Conservation (phyloP, 257 asterid genomes). For the Leptodermis oblonga region DNA sequence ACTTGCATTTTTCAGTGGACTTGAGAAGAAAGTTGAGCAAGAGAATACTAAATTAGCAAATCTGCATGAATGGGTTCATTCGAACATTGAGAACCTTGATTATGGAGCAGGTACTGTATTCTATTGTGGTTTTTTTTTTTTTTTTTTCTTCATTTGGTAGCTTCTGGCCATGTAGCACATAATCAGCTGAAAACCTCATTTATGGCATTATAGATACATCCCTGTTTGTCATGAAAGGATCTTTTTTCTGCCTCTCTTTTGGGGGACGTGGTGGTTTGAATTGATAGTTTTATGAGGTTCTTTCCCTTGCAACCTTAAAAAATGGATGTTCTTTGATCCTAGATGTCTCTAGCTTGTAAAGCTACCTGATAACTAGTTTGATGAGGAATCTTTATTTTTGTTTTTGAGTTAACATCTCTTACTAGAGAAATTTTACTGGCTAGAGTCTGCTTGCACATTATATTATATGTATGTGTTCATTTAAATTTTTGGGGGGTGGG, state of each 20-base stretch:
- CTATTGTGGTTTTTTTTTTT: conserved; percentile 5
- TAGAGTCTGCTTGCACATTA: neutral
- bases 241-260: neutral
- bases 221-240: neutral
- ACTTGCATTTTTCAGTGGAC: conserved; percentile 67
- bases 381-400: no score
- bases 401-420: neutral
- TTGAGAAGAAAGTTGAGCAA: conserved; percentile 78
- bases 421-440: neutral
- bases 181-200: neutral
- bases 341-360: neutral
- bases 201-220: neutral
- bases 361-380: neutral
- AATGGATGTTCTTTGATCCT: neutral
- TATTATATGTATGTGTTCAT: neutral
- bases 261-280: neutral
- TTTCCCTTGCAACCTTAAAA: neutral
- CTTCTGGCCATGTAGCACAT: neutral
- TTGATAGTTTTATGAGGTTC: neutral
- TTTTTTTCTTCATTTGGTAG: conserved; percentile 8
- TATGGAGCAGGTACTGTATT: conserved; percentile 80
- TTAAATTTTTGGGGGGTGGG: neutral
- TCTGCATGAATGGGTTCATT: conserved; percentile 83
- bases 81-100: conserved; percentile 91
- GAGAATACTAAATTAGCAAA: conserved; percentile 59